Conservation (phyloP, 495 filamentous ascomycete species). For the Penicillium nucicola region DNA sequence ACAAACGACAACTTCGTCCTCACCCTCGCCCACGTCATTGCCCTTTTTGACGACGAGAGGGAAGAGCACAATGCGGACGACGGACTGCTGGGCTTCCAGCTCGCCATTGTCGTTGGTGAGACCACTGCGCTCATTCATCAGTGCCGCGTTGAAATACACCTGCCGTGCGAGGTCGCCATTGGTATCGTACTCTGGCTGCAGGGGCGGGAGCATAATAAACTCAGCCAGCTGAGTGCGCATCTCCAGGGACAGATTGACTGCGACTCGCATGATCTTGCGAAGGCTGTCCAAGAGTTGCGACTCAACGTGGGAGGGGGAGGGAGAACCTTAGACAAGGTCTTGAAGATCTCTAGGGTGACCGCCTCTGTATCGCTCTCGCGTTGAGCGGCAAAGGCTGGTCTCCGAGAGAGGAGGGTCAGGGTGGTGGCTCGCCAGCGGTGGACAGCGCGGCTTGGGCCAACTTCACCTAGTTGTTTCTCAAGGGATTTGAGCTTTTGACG, state of each 20-base stretch:
- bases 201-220: conserved; percentile 94
- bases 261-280: conserved; percentile 74
- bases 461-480: conserved; percentile 85
- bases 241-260: conserved; percentile 84
- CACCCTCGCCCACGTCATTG: conserved; percentile 76
- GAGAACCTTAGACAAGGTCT: conserved; percentile 72
- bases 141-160: conserved; percentile 78
- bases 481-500: conserved; percentile 93
- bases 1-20: conserved; percentile 89
- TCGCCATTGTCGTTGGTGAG: conserved; percentile 67
- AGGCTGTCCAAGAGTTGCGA: conserved; percentile 73
- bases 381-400: conserved; percentile 69
- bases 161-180: conserved; percentile 82
- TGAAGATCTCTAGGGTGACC: conserved; percentile 80
- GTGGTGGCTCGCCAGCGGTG: conserved; percentile 96
- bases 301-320: conserved; percentile 79
- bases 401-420: conserved; percentile 77
- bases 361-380: conserved; percentile 84
- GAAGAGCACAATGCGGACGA: conserved; percentile 88
- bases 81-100: conserved; percentile 68
- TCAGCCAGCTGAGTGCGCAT: conserved; percentile 96
- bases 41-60: conserved; percentile 93
- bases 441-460: conserved; percentile 77
- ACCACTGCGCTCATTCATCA: conserved; percentile 90
- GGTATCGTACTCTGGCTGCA: conserved; percentile 93